Evolutionary conservation across 1,284 basidiomycete species (phyloP).

Genomic region (Farysia itapuensis): DNA sequence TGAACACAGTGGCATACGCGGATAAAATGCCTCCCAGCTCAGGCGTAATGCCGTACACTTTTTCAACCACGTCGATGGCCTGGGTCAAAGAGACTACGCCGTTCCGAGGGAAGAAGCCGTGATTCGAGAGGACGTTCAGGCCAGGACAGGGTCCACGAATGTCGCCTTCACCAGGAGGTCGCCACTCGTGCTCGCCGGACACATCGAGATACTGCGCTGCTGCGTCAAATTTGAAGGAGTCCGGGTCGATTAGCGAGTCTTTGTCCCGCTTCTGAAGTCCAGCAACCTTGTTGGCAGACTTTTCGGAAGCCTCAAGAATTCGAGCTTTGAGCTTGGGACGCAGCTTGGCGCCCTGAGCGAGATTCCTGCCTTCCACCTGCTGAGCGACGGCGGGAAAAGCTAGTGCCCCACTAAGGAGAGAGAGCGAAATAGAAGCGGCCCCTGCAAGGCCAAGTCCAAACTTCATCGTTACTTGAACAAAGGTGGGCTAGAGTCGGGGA

Average conservation of each 20-base stretch:
- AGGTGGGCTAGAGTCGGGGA: no score
- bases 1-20: slow-evolving; percentile 47
- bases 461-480: no score
- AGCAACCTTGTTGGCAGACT: no score
- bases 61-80: slow-evolving; percentile 30
- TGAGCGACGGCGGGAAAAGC: no score
- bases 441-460: no score
- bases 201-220: slow-evolving; percentile 35
- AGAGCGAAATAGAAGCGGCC: no score
- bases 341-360: no score
- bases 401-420: no score
- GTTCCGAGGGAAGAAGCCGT: slow-evolving; percentile 36
- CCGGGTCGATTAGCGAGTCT: slow-evolving; percentile 36
- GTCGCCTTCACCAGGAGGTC: slow-evolving; percentile 25
- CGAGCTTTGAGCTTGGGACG: no score
- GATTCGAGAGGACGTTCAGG: slow-evolving; percentile 59
- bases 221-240: slow-evolving; percentile 36
- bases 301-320: no score
- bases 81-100: slow-evolving; percentile 53
- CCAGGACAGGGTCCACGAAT: slow-evolving; percentile 57
- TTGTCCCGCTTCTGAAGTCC: no score
- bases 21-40: slow-evolving; percentile 51
- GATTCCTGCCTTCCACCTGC: no score
- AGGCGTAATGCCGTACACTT: slow-evolving; percentile 45
- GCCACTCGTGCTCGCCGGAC: slow-evolving; percentile 42